Base-by-base conservation (phyloP, 2,329 filamentous ascomycete species). In the Fusarium algeriense region DNA sequence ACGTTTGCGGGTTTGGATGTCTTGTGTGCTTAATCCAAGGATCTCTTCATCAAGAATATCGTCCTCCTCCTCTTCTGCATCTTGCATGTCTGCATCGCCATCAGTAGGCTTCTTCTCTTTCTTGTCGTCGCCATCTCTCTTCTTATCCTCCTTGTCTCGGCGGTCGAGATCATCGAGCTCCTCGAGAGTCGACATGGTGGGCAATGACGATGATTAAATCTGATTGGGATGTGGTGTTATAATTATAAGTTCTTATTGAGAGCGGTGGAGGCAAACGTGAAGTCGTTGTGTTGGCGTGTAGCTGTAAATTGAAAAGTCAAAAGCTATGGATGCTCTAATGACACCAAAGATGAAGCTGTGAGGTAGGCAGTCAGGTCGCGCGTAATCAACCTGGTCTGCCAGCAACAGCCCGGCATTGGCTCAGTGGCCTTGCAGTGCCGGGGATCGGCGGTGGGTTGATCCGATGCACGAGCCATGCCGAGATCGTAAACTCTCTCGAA, bases 11-110 rank as follows among this genome's bases (percentile, higher is more conserved):
- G 94, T 97, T 78, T 93, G 87, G 78, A 99, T 97, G 85, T 99
- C 96, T 85, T 94, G 91, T 85, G 96, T 98, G 86, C 92, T 95
- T 76, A 97, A 91, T 81, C 90, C 92, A 67, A 98, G 89, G 77
- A 99, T 95, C 85, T 99, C 96, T 60, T 95, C 91, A 82, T 98
- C 95, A 72, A 99, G 88, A 59, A 95, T 88, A 75, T 97, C 92
- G 52, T 95, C 93, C 76, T 93, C 91, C 73, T 90, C 88, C 34
- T 86, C 83, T 71, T 92, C 91, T 14, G 90, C 91, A 80, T 98
- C 95, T 81, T 95, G 91, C 95, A 98, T 98, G 63, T 97, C 94
- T 54, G 91, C 91, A 84, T 98, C 95, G 52, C 88, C 92, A 77
- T 91, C 90, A 60, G 85, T 83, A 75, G 88, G 86, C 76, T 81